Conservation (phyloP, 2,329 filamentous ascomycete genomes). For the Aspergillus unguis region DNA sequence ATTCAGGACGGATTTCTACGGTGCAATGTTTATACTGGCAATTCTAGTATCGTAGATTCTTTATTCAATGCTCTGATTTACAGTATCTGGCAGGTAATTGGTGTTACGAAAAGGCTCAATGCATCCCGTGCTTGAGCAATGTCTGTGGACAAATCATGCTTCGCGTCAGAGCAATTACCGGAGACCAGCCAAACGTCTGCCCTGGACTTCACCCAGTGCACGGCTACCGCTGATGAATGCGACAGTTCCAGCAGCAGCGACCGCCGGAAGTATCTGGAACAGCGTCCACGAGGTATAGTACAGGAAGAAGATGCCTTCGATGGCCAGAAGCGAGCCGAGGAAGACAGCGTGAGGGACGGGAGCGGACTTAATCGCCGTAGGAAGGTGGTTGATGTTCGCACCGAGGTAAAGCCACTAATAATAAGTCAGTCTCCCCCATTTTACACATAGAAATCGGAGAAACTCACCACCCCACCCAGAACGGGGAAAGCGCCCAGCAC, state of each 20-base stretch:
- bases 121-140: neutral
- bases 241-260: conserved; percentile 63
- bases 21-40: too few species aligned
- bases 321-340: conserved; percentile 77
- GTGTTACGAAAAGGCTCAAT: neutral
- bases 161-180: conserved; percentile 42
- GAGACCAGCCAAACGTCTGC: conserved; percentile 72
- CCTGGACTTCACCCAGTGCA: conserved; percentile 89
- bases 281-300: conserved; percentile 93
- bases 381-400: conserved; percentile 75
- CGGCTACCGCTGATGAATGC: conserved; percentile 84
- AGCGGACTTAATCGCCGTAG: conserved; percentile 69
- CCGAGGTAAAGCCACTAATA: conserved; percentile 74
- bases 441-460: neutral
- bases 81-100: too few species aligned
- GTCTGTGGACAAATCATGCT: neutral
- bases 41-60: too few species aligned
- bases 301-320: conserved; percentile 90
- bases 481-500: conserved; percentile 71
- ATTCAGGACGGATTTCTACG: too few species aligned
- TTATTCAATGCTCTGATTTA: too few species aligned
- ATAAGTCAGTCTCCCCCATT: neutral
- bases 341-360: conserved; percentile 81
- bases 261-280: conserved; percentile 79
- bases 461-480: conserved; percentile 66